Evolutionary conservation across 345 rosid species (phyloP).

Genomic region (Sisymbrium irio): DNA sequence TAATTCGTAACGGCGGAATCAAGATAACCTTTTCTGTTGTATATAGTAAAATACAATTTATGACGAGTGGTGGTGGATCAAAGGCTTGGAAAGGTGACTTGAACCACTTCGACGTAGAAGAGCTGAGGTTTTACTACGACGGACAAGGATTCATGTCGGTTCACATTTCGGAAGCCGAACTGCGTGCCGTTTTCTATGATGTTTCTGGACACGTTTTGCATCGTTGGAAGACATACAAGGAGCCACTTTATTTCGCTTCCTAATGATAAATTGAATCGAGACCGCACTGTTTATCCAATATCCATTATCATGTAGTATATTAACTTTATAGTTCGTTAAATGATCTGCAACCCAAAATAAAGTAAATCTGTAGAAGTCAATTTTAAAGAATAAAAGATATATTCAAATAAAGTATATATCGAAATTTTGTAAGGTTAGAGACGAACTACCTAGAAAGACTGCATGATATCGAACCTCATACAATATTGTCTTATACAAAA

Average conservation of each 20-base stretch:
- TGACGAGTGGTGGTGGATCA: slow-evolving; percentile 78
- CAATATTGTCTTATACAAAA: neutral
- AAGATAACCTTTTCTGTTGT: neutral
- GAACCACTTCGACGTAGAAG: slow-evolving; percentile 17
- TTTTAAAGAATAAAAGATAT: too few relatives aligned
- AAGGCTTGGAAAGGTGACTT: slow-evolving; percentile 73
- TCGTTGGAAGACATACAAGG: slow-evolving; percentile 41
- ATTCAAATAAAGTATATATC: too few relatives aligned
- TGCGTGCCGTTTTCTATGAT: slow-evolving; percentile 44
- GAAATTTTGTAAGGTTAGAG: neutral
- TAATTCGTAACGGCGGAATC: neutral
- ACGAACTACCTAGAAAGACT: neutral
- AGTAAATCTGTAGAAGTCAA: too few relatives aligned
- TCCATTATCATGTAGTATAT: neutral
- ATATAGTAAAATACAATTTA: slow-evolving; percentile 51
- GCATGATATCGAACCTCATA: neutral
- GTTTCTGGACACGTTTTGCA: slow-evolving; percentile 49
- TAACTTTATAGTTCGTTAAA: neutral
- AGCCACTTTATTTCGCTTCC: slow-evolving; percentile 10
- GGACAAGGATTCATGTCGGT: slow-evolving; percentile 82
- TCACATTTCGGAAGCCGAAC: slow-evolving; percentile 31
- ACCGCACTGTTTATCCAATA: neutral
- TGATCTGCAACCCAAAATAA: neutral
- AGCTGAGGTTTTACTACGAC: slow-evolving; percentile 58
- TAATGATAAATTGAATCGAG: neutral